phyloP scores from a whole-genome alignment of 331 rosid genomes.

The Cucumis variabilis region DNA sequence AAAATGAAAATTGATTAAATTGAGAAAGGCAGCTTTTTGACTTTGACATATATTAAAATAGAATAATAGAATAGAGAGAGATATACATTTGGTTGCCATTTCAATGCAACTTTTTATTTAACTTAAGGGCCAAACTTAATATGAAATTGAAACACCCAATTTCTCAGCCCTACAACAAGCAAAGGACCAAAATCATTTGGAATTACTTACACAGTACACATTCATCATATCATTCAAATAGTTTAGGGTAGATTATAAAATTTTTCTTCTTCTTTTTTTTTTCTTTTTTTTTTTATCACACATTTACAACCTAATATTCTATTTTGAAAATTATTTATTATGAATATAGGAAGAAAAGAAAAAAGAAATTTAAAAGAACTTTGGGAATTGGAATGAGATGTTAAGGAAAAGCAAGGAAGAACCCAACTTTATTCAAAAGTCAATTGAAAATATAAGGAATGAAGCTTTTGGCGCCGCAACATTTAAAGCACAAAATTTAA shows the following conservation, averaged over 20 bases:
- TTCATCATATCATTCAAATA: neutral
- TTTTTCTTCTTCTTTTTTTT: no score
- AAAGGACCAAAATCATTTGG: constrained; percentile 27
- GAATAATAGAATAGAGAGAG: neutral
- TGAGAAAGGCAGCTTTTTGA: neutral
- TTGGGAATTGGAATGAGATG: neutral
- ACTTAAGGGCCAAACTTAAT: neutral
- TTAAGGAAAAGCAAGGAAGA: neutral
- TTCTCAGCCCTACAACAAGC: neutral
- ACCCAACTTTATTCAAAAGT: neutral
- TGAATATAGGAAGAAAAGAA: neutral
- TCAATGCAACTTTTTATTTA: constrained; percentile 20
- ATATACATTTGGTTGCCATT: constrained; percentile 1
- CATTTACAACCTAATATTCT: neutral
- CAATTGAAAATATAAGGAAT: neutral
- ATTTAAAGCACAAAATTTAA: neutral
- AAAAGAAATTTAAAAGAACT: neutral
- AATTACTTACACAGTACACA: constrained; percentile 25
- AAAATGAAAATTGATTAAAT: neutral
- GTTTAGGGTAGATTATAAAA: no score
- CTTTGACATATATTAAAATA: neutral
- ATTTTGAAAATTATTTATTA: neutral
- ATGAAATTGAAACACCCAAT: neutral
- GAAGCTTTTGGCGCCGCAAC: constrained; percentile 21
- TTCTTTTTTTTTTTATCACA: neutral